A percentile compares a stretch with the other conserved stretches of the same genome.
Evolutionary conservation across 805 yeast genomes (phyloP).

Genomic region (Yarrowia hollandica): DNA sequence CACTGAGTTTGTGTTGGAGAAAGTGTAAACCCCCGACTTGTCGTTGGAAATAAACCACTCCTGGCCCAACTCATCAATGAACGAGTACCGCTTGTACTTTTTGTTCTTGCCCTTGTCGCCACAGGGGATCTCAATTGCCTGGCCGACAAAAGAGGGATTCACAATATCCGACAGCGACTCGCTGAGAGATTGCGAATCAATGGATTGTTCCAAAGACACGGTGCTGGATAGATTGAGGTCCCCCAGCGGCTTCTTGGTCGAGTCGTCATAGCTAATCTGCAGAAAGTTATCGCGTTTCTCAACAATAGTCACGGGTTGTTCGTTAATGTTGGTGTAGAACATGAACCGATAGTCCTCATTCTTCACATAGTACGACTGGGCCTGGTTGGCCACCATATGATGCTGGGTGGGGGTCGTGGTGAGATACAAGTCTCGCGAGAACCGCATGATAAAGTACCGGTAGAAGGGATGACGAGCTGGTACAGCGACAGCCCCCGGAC

Average conservation of each 20-base stretch:
- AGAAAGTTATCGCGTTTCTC: slow-evolving; percentile 20
- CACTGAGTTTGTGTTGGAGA: slow-evolving; percentile 18
- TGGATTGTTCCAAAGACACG: slow-evolving; percentile 14
- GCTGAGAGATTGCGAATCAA: slow-evolving; percentile 14
- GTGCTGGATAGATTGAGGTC: background rate
- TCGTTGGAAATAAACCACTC: slow-evolving; percentile 23
- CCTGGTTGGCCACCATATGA: slow-evolving; percentile 23
- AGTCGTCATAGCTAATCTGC: slow-evolving; percentile 19
- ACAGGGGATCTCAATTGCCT: slow-evolving; percentile 26
- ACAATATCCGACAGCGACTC: slow-evolving; percentile 24
- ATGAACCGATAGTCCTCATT: slow-evolving; percentile 16
- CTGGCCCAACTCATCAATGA: slow-evolving; percentile 25
- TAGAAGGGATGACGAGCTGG: slow-evolving; percentile 9
- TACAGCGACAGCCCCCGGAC: background rate
- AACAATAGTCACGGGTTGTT: slow-evolving; percentile 19
- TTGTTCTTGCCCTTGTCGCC: slow-evolving; percentile 24
- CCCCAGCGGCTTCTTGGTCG: background rate
- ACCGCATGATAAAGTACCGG: slow-evolving; percentile 26
- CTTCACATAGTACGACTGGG: slow-evolving; percentile 22
- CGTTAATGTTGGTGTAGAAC: slow-evolving; percentile 27
- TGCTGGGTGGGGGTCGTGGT: slow-evolving; percentile 27
- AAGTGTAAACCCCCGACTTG: slow-evolving; percentile 11
- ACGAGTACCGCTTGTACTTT: slow-evolving; percentile 13
- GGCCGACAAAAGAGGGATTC: slow-evolving; percentile 19
- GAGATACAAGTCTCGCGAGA: slow-evolving; percentile 16